Evolutionary conservation across 441 rosid genomes (phyloP).

Genomic region (Populus tomentosa): DNA sequence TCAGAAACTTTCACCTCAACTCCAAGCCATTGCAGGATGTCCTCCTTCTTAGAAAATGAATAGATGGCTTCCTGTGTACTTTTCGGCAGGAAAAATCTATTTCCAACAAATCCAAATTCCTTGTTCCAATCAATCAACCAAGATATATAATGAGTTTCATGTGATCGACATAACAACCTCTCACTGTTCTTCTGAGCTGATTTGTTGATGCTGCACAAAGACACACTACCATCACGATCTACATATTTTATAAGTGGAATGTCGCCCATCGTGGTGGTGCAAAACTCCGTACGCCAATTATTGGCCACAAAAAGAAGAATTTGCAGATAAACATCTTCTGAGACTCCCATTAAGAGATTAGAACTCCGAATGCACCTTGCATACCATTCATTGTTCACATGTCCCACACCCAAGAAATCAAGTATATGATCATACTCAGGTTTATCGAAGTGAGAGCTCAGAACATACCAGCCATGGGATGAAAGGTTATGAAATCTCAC

Average conservation of each 20-base stretch:
- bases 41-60: constrained; percentile 12
- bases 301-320: constrained; percentile 46
- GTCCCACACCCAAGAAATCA: constrained; percentile 47
- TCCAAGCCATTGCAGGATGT: constrained; percentile 33
- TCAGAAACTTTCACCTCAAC: constrained; percentile 1
- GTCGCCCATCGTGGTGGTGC: constrained; percentile 18
- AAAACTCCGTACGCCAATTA: constrained; percentile 43
- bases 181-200: neutral
- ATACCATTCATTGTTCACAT: constrained; percentile 50
- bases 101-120: constrained; percentile 28
- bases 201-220: constrained; percentile 30
- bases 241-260: constrained; percentile 52
- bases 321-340: constrained; percentile 44
- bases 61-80: constrained; percentile 27
- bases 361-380: constrained; percentile 50
- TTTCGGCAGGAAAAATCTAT: constrained; percentile 35
- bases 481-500: constrained; percentile 53
- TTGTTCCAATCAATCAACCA: constrained; percentile 53
- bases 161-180: constrained; percentile 24
- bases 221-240: constrained; percentile 28
- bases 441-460: constrained; percentile 46
- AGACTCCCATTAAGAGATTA: constrained; percentile 39
- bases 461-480: constrained; percentile 40
- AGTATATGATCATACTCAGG: constrained; percentile 29
- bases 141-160: neutral